Conservation (phyloP, 192 early-diverging fungal species). For the Backusella macrospora region DNA sequence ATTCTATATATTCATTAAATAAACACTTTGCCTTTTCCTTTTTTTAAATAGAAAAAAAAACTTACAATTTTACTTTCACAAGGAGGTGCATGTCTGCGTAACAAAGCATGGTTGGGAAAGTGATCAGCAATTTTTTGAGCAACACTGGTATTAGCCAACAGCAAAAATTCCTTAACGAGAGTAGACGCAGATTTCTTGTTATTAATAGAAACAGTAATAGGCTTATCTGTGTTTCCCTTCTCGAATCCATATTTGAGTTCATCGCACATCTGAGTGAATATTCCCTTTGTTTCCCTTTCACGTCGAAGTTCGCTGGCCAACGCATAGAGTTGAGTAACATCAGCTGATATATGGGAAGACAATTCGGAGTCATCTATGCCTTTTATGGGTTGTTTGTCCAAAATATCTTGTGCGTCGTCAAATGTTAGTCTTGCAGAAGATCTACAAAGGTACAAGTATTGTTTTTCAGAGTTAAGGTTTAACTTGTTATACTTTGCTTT, state of each 20-base stretch:
- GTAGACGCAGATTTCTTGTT: not conserved
- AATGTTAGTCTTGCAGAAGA: conserved; percentile 90
- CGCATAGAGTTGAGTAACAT: not conserved
- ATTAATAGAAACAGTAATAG: conserved; percentile 4
- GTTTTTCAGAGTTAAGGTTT: conserved; percentile 3
- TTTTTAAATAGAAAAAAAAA: not conserved
- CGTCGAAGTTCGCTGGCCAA: not conserved
- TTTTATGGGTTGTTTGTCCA: conserved; percentile 18
- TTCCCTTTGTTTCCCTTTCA: not conserved
- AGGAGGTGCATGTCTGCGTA: conserved; percentile 83
- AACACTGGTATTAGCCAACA: conserved; percentile 93
- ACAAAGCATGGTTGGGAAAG: conserved; percentile 91
- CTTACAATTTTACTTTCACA: conserved; percentile 48
- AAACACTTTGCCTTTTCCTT: not conserved
- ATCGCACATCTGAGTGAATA: conserved; percentile 18
- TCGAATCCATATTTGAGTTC: conserved; percentile 22
- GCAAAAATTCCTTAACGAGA: conserved; percentile 95
- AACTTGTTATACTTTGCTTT: not conserved
- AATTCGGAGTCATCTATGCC: not conserved
- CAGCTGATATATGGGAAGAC: not conserved
- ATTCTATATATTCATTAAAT: conserved; percentile 19
- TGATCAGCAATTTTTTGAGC: conserved; percentile 85
- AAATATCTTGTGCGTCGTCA: conserved; percentile 22
- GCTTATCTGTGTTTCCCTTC: not conserved
- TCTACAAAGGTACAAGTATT: conserved; percentile 56